phyloP scores from a whole-genome alignment of 805 yeast genomes.

The Yarrowia sp. region DNA sequence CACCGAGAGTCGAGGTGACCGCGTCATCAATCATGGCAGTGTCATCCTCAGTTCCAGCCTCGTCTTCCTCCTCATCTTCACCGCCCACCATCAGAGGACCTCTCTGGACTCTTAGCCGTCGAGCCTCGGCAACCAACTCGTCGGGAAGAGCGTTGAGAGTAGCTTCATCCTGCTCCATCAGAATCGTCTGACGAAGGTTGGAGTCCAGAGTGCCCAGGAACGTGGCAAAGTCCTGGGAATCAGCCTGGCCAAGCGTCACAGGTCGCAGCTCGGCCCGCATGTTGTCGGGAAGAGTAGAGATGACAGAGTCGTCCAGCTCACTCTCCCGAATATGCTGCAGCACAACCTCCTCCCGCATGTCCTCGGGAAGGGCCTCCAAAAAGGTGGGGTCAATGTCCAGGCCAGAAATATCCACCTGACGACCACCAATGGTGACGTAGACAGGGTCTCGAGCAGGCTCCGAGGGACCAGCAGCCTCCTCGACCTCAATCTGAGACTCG shows the following conservation, averaged over 20 bases:
- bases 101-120: slow-evolving; percentile 43
- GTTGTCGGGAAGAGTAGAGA: slow-evolving; percentile 76
- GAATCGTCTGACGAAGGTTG: slow-evolving; percentile 47
- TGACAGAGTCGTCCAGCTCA: slow-evolving; percentile 80
- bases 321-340: slow-evolving; percentile 33
- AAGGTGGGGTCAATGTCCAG: slow-evolving; percentile 93
- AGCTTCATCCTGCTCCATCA: slow-evolving; percentile 49
- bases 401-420: slow-evolving; percentile 83
- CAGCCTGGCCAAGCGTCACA: slow-evolving; percentile 42
- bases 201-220: slow-evolving; percentile 50
- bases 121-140: slow-evolving; percentile 49
- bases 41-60: slow-evolving; percentile 48
- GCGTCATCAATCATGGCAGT: slow-evolving; percentile 41
- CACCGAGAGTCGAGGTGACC: slow-evolving; percentile 11
- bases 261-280: slow-evolving; percentile 55
- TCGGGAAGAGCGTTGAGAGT: slow-evolving; percentile 47
- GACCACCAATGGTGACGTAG: slow-evolving; percentile 74
- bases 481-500: background rate
- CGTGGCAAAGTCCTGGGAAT: slow-evolving; percentile 45
- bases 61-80: slow-evolving; percentile 41
- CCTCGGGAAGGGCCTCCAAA: slow-evolving; percentile 87
- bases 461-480: background rate
- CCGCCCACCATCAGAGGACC: slow-evolving; percentile 42
- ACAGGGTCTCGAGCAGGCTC: slow-evolving; percentile 57
- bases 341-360: slow-evolving; percentile 90